phyloP scores from a whole-genome alignment of 331 rosid genomes.

The Erythrophleum ivorense region DNA sequence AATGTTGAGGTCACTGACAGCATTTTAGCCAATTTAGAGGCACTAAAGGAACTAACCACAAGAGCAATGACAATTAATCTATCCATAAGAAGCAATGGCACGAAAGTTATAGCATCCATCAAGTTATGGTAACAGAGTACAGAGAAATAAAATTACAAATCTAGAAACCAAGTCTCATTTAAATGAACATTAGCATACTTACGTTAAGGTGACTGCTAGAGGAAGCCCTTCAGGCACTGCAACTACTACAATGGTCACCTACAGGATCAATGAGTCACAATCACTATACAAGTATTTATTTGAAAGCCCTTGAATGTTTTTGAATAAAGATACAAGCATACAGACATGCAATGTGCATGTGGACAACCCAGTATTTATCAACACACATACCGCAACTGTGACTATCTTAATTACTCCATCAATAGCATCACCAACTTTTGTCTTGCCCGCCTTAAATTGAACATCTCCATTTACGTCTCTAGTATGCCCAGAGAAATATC shows the following conservation, averaged over 20 bases:
- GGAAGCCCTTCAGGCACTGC: constrained; percentile 99
- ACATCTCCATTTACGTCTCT: constrained; percentile 51
- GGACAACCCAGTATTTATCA: constrained; percentile 13
- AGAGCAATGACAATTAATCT: background rate
- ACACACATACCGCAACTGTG: constrained; percentile 80
- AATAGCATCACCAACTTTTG: constrained; percentile 68
- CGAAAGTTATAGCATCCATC: constrained; percentile 9
- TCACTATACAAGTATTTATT: constrained; percentile 8
- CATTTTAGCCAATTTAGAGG: constrained; percentile 12
- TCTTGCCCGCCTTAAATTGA: constrained; percentile 67
- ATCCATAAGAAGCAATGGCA: constrained; percentile 12
- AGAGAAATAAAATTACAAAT: constrained; percentile 1
- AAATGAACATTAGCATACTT: constrained; percentile 38
- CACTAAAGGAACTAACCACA: background rate
- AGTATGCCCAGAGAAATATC: constrained; percentile 86
- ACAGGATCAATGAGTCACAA: constrained; percentile 33
- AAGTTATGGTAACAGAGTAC: background rate
- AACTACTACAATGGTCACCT: constrained; percentile 96
- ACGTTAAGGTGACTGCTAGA: constrained; percentile 94
- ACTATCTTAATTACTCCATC: constrained; percentile 82
- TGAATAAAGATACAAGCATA: constrained; percentile 17
- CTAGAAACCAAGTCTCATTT: background rate
- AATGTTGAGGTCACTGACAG: background rate
- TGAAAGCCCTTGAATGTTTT: constrained; percentile 27
- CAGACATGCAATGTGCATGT: constrained; percentile 17